A percentile compares a stretch with the other conserved stretches of the same genome.
Conservation (phyloP, 768 basidiomycete species). For the Mrakia hoshinonis region DNA sequence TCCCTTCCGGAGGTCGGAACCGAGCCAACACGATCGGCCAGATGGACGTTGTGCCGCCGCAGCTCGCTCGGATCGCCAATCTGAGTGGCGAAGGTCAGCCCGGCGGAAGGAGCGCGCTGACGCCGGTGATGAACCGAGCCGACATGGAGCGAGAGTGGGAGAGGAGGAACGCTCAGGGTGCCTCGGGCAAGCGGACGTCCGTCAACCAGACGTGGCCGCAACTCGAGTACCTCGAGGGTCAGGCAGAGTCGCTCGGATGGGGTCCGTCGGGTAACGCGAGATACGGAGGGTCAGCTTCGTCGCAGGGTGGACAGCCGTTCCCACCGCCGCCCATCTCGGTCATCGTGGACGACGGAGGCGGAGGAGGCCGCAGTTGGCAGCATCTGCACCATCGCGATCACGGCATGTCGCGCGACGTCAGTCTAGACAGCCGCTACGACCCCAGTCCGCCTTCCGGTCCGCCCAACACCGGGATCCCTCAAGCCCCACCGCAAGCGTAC, state of each 20-base stretch:
- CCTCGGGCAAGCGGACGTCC: conserved; percentile 24
- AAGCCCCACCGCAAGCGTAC: conserved; percentile 23
- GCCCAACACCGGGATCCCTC: not conserved
- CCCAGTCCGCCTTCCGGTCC: not conserved
- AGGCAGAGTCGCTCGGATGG: conserved; percentile 25
- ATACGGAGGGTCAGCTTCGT: not conserved
- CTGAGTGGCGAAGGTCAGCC: conserved; percentile 51
- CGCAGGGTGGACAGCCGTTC: not conserved
- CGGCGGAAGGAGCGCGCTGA: conserved; percentile 65
- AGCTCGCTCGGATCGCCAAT: conserved; percentile 80
- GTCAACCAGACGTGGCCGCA: conserved; percentile 27
- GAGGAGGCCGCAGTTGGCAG: conserved; percentile 5
- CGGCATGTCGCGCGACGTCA: conserved; percentile 5
- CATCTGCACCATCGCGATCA: not conserved
- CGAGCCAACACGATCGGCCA: conserved; percentile 87
- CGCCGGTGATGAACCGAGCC: conserved; percentile 87
- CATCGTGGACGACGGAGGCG: conserved; percentile 13
- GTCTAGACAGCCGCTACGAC: conserved; percentile 6
- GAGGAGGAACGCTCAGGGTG: conserved; percentile 51
- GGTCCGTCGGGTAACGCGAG: not conserved
- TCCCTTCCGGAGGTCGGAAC: conserved; percentile 47
- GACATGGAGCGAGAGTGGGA: conserved; percentile 97
- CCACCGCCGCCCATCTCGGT: conserved; percentile 13
- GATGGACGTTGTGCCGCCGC: conserved; percentile 88
- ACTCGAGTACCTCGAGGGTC: conserved; percentile 26